A percentile compares a stretch with the other conserved stretches of the same genome.
These are phyloP conservation scores for Austroboletus niveus DNA, from an alignment of 1,284 basidiomycete genomes.

Conservation along the genomic window DNA sequence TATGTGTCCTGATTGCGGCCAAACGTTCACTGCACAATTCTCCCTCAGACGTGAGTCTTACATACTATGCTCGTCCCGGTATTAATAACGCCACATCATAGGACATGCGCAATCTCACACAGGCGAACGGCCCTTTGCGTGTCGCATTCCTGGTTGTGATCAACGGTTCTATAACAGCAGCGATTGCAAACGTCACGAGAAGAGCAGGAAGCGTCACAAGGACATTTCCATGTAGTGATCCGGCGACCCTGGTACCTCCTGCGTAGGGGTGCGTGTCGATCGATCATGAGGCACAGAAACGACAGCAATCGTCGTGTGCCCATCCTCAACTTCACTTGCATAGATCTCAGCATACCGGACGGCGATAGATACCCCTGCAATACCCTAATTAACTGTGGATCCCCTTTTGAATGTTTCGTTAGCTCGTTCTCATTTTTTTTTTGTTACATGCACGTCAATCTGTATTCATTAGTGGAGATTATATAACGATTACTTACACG, in stretches of 20 bases:
- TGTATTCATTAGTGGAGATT: conserved; percentile 19
- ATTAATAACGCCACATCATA: conserved; percentile 14
- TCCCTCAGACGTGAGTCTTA: conserved; percentile 32
- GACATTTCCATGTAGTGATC: conserved; percentile 18
- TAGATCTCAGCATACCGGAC: conserved; percentile 4
- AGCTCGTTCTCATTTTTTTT: not conserved
- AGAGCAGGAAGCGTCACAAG: conserved; percentile 33
- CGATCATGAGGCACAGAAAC: conserved; percentile 16
- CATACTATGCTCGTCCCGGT: not conserved
- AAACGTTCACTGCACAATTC: conserved; percentile 32
- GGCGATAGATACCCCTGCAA: conserved; percentile 21
- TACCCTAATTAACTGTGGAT: conserved; percentile 19
- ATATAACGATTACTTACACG: not conserved
- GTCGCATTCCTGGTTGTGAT: conserved; percentile 23
- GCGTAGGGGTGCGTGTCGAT: conserved; percentile 17
- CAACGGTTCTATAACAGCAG: conserved; percentile 35
- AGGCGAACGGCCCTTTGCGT: conserved; percentile 27
- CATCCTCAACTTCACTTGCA: conserved; percentile 4
- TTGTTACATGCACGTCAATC: not conserved
- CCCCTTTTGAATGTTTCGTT: conserved; percentile 10
- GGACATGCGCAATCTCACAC: conserved; percentile 33
- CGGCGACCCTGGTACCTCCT: not conserved
- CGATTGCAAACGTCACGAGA: conserved; percentile 35
- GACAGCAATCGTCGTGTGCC: not conserved
- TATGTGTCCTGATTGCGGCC: conserved; percentile 17